Evolutionary conservation across 805 yeast genomes (phyloP).

Genomic region (Wickerhamiella australiensis): DNA sequence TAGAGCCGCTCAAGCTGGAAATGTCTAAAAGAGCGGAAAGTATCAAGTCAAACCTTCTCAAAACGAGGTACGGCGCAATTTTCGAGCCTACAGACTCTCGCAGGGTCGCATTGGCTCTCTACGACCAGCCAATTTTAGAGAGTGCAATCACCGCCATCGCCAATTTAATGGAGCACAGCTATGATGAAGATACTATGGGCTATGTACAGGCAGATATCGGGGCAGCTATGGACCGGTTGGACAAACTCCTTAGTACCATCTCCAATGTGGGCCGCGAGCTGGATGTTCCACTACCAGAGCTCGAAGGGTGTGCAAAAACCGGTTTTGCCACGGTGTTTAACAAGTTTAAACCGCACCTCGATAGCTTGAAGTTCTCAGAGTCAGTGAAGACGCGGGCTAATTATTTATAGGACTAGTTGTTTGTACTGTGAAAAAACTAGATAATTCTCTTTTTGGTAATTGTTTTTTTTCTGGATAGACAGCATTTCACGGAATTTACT

Average conservation of each 20-base stretch:
- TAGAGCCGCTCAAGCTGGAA: not conserved
- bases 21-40: not conserved
- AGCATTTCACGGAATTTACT: not conserved
- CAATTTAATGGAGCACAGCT: conserved; percentile 25
- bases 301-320: conserved; percentile 14
- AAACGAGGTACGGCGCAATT: conserved; percentile 23
- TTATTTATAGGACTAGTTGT: not conserved
- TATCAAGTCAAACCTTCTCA: not conserved
- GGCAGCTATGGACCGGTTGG: conserved; percentile 22
- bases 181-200: conserved; percentile 31
- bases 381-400: not conserved
- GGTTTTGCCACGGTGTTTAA: conserved; percentile 23
- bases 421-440: not conserved
- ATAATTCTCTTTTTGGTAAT: too few relatives aligned
- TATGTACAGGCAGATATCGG: conserved; percentile 33
- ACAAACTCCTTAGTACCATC: conserved; percentile 21
- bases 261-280: conserved; percentile 19
- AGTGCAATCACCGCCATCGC: conserved; percentile 28
- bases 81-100: conserved; percentile 29
- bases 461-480: not conserved
- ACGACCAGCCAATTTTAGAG: conserved; percentile 22
- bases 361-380: conserved; percentile 20
- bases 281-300: conserved; percentile 12
- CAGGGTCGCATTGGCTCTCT: conserved; percentile 19
- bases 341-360: conserved; percentile 25